Percentiles rank a stretch among this genome's conserved stretches.
These are phyloP conservation scores for Oryza meyeriana DNA, from an alignment of 176 grass and related monocot species.

Conservation along the genomic window DNA sequence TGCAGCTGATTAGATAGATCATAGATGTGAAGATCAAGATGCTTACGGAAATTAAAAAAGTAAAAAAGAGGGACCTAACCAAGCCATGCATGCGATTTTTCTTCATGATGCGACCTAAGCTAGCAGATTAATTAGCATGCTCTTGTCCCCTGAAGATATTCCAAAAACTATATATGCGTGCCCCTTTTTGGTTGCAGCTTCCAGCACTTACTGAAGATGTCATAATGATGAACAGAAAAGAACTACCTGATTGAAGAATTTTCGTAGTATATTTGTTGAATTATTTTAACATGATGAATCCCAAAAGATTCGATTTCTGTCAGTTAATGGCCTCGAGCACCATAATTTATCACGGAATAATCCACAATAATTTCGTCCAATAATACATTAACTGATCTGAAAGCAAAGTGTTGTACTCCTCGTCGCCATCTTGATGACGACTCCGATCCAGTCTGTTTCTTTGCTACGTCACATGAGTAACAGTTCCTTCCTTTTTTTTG, in stretches of 20 bases:
- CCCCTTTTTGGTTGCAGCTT: not conserved
- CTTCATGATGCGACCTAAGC: not conserved
- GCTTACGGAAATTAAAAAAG: not conserved
- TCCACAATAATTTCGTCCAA: conserved; percentile 29
- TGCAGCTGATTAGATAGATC: not conserved
- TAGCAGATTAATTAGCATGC: conserved; percentile 1
- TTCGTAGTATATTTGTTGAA: not conserved
- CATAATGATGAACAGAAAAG: not conserved
- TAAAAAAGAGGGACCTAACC: not conserved
- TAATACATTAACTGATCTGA: conserved; percentile 23
- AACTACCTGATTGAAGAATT: not conserved
- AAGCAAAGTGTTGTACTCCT: conserved; percentile 13
- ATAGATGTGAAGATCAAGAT: not conserved
- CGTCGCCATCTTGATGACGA: conserved; percentile 37
- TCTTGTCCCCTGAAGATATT: not conserved
- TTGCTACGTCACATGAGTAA: conserved; percentile 53
- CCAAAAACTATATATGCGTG: not conserved
- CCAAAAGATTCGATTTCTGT: not conserved
- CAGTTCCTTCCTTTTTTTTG: conserved; percentile 23
- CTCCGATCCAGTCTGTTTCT: conserved; percentile 35
- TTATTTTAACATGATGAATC: not conserved
- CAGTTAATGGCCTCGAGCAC: conserved; percentile 12
- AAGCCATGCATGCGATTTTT: not conserved
- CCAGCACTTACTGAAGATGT: not conserved
- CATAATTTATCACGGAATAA: conserved; percentile 1